phyloP scores from a whole-genome alignment of 768 basidiomycete genomes.

The Punctularia strigosozonata region DNA sequence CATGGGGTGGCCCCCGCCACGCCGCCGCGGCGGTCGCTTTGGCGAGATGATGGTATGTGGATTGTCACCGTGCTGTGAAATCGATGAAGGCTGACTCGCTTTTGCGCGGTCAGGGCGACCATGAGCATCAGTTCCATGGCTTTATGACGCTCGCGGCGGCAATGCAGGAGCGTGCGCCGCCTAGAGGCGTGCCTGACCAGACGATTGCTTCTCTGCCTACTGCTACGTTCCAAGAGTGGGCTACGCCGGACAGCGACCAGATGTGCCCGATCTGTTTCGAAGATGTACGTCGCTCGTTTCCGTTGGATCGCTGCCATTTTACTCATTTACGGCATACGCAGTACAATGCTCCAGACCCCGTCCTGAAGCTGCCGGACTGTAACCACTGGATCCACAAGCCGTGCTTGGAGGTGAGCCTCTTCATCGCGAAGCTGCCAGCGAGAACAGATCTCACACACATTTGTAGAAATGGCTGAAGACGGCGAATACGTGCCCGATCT shows the following conservation, averaged over 20 bases:
- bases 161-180: too few relatives aligned
- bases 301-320: slow-evolving; percentile 1
- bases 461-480: slow-evolving; percentile 69
- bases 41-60: too few relatives aligned
- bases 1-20: too few relatives aligned
- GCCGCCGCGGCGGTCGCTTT: too few relatives aligned
- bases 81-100: too few relatives aligned
- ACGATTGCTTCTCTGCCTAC: slow-evolving; percentile 49
- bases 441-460: slow-evolving; percentile 3
- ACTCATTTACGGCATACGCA: too few relatives aligned
- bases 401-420: slow-evolving; percentile 47
- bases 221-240: slow-evolving; percentile 59
- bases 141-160: too few relatives aligned
- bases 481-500: slow-evolving; percentile 73
- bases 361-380: slow-evolving; percentile 59
- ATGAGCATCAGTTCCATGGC: too few relatives aligned
- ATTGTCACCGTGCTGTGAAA: too few relatives aligned
- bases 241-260: slow-evolving; percentile 48
- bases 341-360: slow-evolving; percentile 52
- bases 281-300: slow-evolving; percentile 48
- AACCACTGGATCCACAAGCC: slow-evolving; percentile 72
- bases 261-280: slow-evolving; percentile 81
- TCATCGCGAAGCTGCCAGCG: not conserved
- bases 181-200: slow-evolving; percentile 49
- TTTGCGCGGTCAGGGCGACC: slow-evolving; percentile 41